Evolutionary conservation across 2,329 filamentous ascomycete genomes (phyloP).

Genomic region (Colletotrichum paranaense): DNA sequence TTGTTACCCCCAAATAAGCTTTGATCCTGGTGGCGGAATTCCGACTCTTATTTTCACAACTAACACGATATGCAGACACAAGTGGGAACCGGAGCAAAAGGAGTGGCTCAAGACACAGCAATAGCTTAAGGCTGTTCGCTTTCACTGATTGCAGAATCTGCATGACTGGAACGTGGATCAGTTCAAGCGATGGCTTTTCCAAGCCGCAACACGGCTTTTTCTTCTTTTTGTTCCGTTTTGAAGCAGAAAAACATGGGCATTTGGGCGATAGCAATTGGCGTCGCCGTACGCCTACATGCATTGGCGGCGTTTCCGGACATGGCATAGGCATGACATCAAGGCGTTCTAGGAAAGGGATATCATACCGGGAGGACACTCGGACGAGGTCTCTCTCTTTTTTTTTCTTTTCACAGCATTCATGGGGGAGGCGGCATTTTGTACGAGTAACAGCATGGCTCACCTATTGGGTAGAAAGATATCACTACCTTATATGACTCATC

Average conservation of each 20-base stretch:
- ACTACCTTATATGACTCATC: neutral
- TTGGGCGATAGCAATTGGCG: conserved; percentile 12
- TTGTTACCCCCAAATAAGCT: conserved; percentile 2
- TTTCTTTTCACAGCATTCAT: conserved; percentile 7
- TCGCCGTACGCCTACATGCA: conserved; percentile 23
- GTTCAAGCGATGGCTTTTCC: neutral
- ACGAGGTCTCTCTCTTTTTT: conserved; percentile 9
- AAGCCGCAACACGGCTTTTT: neutral
- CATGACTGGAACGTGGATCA: neutral
- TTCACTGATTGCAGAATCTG: neutral
- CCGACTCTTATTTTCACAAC: neutral
- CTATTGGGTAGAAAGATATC: neutral
- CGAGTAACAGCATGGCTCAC: neutral
- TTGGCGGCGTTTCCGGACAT: conserved; percentile 23
- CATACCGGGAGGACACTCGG: conserved; percentile 8
- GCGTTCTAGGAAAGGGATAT: conserved; percentile 17
- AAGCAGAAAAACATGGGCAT: neutral
- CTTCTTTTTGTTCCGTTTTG: neutral
- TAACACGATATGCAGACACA: conserved; percentile 59
- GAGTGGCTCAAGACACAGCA: conserved; percentile 64
- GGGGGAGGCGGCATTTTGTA: conserved; percentile 14
- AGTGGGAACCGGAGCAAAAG: conserved; percentile 67
- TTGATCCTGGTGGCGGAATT: neutral
- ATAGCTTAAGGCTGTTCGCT: neutral
- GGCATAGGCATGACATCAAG: conserved; percentile 23